Evolutionary conservation across 2,329 filamentous ascomycete species (phyloP).

Genomic region (Venturia nashicola): DNA sequence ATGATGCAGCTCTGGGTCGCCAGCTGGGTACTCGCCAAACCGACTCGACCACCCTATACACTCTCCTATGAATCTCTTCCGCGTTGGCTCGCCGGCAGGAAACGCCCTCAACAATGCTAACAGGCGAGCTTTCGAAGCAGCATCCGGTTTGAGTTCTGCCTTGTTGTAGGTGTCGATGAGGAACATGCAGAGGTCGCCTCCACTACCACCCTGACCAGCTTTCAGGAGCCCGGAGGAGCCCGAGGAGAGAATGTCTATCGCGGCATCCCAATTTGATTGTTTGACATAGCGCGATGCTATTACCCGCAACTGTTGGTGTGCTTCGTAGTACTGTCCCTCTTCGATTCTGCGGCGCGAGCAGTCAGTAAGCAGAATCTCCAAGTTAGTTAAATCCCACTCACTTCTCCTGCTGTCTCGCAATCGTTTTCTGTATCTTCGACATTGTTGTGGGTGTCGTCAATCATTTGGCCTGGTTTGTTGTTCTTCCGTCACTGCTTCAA

Average conservation of each 20-base stretch:
- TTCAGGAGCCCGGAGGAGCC: conserved; percentile 78
- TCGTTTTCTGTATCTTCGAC: conserved; percentile 56
- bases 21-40: conserved; percentile 75
- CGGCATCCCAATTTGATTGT: conserved; percentile 68
- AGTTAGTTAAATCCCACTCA: conserved; percentile 20
- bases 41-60: conserved; percentile 80
- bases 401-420: conserved; percentile 68
- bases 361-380: conserved; percentile 11
- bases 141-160: conserved; percentile 65
- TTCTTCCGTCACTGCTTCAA: neutral
- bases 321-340: conserved; percentile 93
- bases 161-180: conserved; percentile 86
- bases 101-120: conserved; percentile 73
- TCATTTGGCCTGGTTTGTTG: neutral
- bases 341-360: conserved; percentile 48
- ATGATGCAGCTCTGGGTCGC: conserved; percentile 90
- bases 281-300: conserved; percentile 92
- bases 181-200: conserved; percentile 78
- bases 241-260: conserved; percentile 73
- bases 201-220: conserved; percentile 86
- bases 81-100: conserved; percentile 68
- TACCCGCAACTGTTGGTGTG: conserved; percentile 93
- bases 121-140: conserved; percentile 59
- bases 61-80: conserved; percentile 85
- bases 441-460: conserved; percentile 11